Percentiles rank a stretch among this genome's conserved stretches.
Conservation (phyloP, 2,329 filamentous ascomycete species). For the Diaporthe capsici region DNA sequence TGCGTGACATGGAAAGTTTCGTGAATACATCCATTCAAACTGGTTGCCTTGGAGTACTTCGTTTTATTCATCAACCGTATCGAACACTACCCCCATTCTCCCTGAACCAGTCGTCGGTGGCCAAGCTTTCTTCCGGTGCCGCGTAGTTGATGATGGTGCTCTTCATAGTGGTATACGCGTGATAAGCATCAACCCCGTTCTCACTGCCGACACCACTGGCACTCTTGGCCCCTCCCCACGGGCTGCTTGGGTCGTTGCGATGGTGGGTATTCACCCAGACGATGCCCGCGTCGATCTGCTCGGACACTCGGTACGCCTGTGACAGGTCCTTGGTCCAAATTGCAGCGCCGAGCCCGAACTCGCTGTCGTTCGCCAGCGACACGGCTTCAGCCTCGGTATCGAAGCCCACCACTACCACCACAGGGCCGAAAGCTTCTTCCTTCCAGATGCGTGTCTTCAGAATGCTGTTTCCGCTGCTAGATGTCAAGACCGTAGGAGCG, state of each 20-base stretch:
- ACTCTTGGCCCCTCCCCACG: constrained; percentile 76
- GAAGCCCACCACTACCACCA: constrained; percentile 82
- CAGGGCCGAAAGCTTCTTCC: constrained; percentile 88
- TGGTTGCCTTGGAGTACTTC: fast-evolving
- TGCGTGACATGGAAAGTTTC: fast-evolving
- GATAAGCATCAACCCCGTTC: constrained; percentile 76
- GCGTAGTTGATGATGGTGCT: constrained; percentile 81
- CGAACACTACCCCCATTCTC: constrained; percentile 69
- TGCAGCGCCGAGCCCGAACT: constrained; percentile 82
- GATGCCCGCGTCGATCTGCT: constrained; percentile 76
- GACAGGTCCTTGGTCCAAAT: constrained; percentile 83
- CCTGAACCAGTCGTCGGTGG: constrained; percentile 77
- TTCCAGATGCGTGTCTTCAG: constrained; percentile 80
- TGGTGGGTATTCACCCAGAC: constrained; percentile 75
- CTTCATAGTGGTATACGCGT: constrained; percentile 72
- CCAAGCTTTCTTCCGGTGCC: constrained; percentile 63
- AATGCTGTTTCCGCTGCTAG: constrained; percentile 70
- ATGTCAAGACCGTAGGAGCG: constrained; percentile 79
- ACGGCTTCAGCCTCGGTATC: constrained; percentile 80
- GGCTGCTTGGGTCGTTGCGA: constrained; percentile 79
- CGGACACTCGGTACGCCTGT: constrained; percentile 80
- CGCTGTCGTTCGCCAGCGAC: constrained; percentile 78
- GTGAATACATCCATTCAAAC: neutral
- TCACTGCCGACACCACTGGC: constrained; percentile 79
- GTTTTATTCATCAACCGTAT: constrained; percentile 64